Evolutionary conservation across 2,329 filamentous ascomycete species (phyloP).

Genomic region (Proliferodiscus dingleyae): DNA sequence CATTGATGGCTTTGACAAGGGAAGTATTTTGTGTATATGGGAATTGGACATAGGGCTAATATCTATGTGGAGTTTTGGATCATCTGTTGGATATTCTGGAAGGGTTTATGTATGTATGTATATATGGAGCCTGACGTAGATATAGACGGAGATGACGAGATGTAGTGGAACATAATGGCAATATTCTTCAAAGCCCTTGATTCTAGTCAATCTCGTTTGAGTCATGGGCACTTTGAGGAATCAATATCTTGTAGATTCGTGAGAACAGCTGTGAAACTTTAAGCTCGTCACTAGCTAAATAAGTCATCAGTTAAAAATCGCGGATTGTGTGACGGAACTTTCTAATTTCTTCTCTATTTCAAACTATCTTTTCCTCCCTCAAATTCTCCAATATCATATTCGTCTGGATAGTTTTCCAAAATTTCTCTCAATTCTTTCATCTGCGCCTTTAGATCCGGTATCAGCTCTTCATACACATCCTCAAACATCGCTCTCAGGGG

Average conservation of each 20-base stretch:
- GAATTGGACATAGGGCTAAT: too few species aligned
- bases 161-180: constrained; percentile 4
- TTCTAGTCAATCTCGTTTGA: too few species aligned
- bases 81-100: not conserved
- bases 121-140: not conserved
- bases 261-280: too few species aligned
- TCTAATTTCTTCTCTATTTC: not conserved
- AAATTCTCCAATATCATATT: constrained; percentile 78
- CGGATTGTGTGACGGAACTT: too few species aligned
- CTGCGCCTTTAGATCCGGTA: constrained; percentile 71
- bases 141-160: not conserved
- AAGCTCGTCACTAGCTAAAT: too few species aligned
- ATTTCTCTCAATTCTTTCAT: constrained; percentile 71
- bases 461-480: constrained; percentile 85
- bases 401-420: constrained; percentile 78
- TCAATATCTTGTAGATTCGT: too few species aligned
- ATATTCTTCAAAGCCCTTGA: not conserved
- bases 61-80: not conserved
- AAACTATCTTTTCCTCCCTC: constrained; percentile 56
- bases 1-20: not conserved
- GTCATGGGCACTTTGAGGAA: too few species aligned
- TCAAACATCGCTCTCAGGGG: constrained; percentile 70
- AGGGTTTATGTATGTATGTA: not conserved
- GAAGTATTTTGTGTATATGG: not conserved
- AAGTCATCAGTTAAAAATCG: too few species aligned